phyloP scores from a whole-genome alignment of 345 rosid species.

The Triadica sebifera region DNA sequence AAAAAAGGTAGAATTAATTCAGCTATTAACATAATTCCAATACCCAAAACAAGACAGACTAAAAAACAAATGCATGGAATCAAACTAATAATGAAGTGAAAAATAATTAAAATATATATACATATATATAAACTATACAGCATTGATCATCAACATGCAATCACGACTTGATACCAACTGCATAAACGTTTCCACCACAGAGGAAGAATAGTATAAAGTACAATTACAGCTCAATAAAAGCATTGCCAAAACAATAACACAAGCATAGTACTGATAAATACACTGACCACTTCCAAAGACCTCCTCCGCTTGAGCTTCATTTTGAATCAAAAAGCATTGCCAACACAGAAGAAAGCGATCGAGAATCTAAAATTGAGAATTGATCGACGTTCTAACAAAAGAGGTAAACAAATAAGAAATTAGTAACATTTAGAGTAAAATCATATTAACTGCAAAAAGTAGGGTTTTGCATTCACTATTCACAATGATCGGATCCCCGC shows the following conservation, averaged over 20 bases:
- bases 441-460: conserved; percentile 9
- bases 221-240: neutral
- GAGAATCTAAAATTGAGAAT: conserved; percentile 48
- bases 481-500: conserved; percentile 34
- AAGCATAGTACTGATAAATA: neutral
- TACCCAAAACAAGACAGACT: neutral
- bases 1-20: neutral
- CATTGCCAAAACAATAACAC: neutral
- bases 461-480: conserved; percentile 30
- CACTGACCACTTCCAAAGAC: conserved; percentile 79
- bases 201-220: neutral
- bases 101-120: neutral
- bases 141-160: conserved; percentile 1
- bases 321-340: conserved; percentile 53
- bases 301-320: conserved; percentile 84
- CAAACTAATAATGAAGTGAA: neutral
- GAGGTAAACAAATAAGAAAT: neutral
- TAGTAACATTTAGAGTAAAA: neutral
- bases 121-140: neutral
- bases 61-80: neutral
- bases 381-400: conserved; percentile 36
- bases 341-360: conserved; percentile 37
- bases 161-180: neutral
- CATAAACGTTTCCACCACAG: neutral
- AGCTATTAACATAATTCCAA: neutral